Evolutionary conservation across 331 rosid genomes (phyloP), one percentile per base, ranked within the genome.

Genomic region (Pyracantha coccinea): DNA sequence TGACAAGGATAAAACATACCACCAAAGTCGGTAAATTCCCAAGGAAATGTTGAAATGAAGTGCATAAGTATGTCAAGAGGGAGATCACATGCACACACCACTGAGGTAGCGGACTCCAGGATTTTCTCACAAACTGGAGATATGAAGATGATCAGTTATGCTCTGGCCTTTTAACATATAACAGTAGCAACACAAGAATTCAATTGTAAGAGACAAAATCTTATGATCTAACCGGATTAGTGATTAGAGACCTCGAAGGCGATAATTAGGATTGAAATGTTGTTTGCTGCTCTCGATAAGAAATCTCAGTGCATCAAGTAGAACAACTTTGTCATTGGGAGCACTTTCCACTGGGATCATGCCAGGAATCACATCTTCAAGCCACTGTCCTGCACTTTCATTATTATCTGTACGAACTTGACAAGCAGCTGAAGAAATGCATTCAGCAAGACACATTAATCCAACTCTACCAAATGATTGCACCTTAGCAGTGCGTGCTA

Each of bases 241-340:
- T 75, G 58, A 80, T 63, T 65, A 79, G 81, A 83, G 81, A 94
- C 98, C 98, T 93, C 65, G 87, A 74, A 86, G 83, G 71, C 98
- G 96, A 85, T 94, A 94, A 78, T 84, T 94, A 72, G 98, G 96
- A 86, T 94, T 94, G 88, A 94, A 94, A 84, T 94, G 98, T 28
- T 90, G 93, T 82, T 92, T 94, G 92, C 98, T 90, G 88, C 88
- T 86, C 86, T 88, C 96, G 67, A 87, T 77, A 78, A 88, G 84
- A 87, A 87, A 94, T 86, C 97, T 86, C 77, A 91, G 82, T 79
- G 81, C 83, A 81, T 94, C 88, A 70, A 91, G 87, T 62, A 94
- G 74, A 57, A 76, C 79, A 45, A 75, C 83, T 74, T 83, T 87
- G 70, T 68, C 86, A 79, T 79, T 68, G 61, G 75, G 75, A 72